Evolutionary conservation across 2,329 filamentous ascomycete genomes (phyloP).

Genomic region (Xylaria arbuscula): DNA sequence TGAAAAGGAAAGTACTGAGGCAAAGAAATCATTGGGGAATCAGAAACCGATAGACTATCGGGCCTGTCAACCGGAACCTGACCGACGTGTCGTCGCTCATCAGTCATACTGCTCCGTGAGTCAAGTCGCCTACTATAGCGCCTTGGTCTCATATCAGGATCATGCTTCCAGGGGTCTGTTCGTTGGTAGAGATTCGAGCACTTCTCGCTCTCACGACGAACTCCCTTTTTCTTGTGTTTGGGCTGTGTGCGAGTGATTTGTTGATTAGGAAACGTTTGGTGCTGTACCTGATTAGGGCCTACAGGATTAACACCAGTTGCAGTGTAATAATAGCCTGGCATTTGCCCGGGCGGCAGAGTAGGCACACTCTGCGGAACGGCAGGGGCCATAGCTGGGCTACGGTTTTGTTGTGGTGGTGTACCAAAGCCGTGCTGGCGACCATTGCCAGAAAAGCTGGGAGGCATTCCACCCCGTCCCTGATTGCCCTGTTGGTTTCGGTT

Average conservation of each 20-base stretch:
- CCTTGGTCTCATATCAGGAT: constrained; percentile 53
- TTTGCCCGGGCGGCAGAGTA: constrained; percentile 70
- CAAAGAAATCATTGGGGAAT: constrained; percentile 43
- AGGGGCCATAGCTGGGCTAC: constrained; percentile 62
- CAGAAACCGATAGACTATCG: constrained; percentile 35
- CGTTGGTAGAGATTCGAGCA: constrained; percentile 55
- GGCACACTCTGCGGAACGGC: constrained; percentile 75
- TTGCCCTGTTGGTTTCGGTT: constrained; percentile 55
- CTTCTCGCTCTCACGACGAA: constrained; percentile 61
- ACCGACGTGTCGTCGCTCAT: constrained; percentile 39
- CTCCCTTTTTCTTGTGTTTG: constrained; percentile 57
- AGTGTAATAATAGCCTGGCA: constrained; percentile 70
- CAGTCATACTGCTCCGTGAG: constrained; percentile 47
- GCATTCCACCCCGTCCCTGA: constrained; percentile 63
- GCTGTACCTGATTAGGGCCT: constrained; percentile 67
- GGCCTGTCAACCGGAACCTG: constrained; percentile 37
- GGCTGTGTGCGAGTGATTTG: constrained; percentile 50
- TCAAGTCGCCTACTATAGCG: constrained; percentile 61
- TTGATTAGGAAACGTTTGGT: constrained; percentile 63
- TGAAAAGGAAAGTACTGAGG: constrained; percentile 48
- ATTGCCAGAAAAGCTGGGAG: constrained; percentile 59
- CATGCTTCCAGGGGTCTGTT: constrained; percentile 54
- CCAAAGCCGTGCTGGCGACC: constrained; percentile 50
- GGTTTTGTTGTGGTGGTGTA: constrained; percentile 58
- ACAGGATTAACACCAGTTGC: constrained; percentile 56